These are phyloP conservation scores for Solanum rostratum DNA, from an alignment of 257 asterid genomes.

Conservation along the genomic window DNA sequence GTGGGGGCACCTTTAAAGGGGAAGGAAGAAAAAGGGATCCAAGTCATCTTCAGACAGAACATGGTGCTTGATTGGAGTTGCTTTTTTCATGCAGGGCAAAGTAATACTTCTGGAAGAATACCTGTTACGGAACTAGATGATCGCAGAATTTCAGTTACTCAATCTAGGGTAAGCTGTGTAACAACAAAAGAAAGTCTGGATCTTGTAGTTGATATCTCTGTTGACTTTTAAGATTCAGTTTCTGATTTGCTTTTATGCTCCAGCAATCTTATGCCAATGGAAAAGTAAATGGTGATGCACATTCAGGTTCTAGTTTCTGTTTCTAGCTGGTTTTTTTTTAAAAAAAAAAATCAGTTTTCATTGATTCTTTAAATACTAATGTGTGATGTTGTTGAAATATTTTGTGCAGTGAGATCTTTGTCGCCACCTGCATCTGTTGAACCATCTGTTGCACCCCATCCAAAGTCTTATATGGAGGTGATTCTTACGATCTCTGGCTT, in stretches of 20 bases:
- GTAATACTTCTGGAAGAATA: conserved; percentile 23
- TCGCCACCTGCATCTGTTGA: conserved; percentile 62
- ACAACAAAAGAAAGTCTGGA: neutral
- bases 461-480: conserved; percentile 90
- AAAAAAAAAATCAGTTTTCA: neutral
- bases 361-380: neutral
- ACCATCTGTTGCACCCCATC: conserved; percentile 66
- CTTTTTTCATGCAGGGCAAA: conserved; percentile 37
- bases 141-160: conserved; percentile 24
- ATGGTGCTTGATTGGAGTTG: neutral
- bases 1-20: neutral
- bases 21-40: neutral
- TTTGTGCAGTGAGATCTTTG: conserved; percentile 51
- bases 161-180: conserved; percentile 45
- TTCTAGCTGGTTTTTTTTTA: neutral
- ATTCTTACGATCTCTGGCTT: neutral
- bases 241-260: conserved; percentile 17
- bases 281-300: conserved; percentile 40
- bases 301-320: conserved; percentile 42
- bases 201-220: neutral
- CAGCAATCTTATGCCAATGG: conserved; percentile 74
- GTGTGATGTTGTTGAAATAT: neutral
- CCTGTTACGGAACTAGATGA: conserved; percentile 29
- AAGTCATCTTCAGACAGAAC: neutral
- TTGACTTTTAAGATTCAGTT: neutral